Base-by-base conservation (phyloP, 371 early-diverging fungal species). In the Circinella umbellata region DNA sequence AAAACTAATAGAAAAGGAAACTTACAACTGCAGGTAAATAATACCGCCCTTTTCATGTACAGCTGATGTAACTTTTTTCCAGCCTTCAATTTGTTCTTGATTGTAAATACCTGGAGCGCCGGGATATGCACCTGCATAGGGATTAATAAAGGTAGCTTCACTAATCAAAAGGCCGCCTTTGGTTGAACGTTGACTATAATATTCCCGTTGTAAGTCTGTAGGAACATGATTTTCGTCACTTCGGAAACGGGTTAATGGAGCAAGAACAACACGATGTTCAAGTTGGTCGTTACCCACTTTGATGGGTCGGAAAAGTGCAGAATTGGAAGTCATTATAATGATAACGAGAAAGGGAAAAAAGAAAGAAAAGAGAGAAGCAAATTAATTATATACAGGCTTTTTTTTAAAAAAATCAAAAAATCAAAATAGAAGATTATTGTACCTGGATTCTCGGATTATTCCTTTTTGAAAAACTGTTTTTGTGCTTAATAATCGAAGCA, bases 111-210 rank as follows among this genome's bases (percentile, higher is more conserved):
- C 86, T 15, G 86, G 86, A 54, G 73, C 74, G 38, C 70, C 77
- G 15, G 70, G 71, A 60, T 74, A 77, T 11, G 74, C 73, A 47
- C 79, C 79, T 11, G 84, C 85, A n/a, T 68, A 70, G 35, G 80
- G 81, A 35, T 71, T 63, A 60, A 85, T 80, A n/a, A 81, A 68
- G 3, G 87, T 85, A 3, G 82, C 91, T 73, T 90, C 91, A 17
- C 86, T 76, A 37, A 91, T 81, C 47, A 89, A 63, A 8, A 91
- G 72, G 20, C 89, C 89, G 38, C 88, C 88, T 15, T 47, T 38
- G 18, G 80, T 77, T 4, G 88, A 82, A 54, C 92, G 80, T 73
- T 91, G 90, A 7, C 55, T 73, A 65, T 90, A 91, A 67, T 90
- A 87, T 61, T 84, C 81, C 8, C 71, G 77, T 64, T 77, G 69